Evolutionary conservation across 345 rosid genomes (phyloP), one percentile per base, ranked within the genome.

Genomic region (Pelargonium nanum): DNA sequence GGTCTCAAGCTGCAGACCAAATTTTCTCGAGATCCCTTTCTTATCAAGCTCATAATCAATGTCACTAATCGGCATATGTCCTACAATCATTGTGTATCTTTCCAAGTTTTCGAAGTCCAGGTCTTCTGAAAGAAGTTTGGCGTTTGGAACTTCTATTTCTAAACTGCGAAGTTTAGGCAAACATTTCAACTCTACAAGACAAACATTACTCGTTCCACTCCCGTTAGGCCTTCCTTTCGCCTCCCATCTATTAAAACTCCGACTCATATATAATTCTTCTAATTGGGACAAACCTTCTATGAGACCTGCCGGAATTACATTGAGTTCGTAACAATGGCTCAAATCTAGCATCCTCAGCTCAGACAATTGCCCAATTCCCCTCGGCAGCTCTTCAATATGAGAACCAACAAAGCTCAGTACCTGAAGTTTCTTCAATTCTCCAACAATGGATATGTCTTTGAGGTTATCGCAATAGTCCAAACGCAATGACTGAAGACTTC

Each of bases 221-320:
- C 0, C 15, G 21, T 20, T 28, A 28, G 7, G 32, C 3, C 32
- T 2, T 7, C 55, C 72, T 0, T 20, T 63, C 58, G 4, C 44
- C 53, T 65, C 74, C 82, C 79, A 69, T 0, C 40, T 9, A 15
- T 6, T 1, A 53, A 57, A 72, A 53, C 71, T 58, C 19, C 64
- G 15, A 0, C 21, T 17, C 71, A 70, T 55, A 24, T 40, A 63
- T 5, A 78, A n/a, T 17, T 75, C 80, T 51, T 78, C 80, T 19
- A 75, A 65, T 2, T 19, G 25, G 19, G 40, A 23, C 59, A 75
- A 70, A 16, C 45, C 17, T 59, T 61, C 55, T 0, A 78, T 53
- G 22, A 75, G 59, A 5, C 25, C 40, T 0, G 59, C 15, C 48
- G 70, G 62, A 24, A 75, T 65, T 8, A 30, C 57, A 65, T 34